A percentile compares a stretch with the other conserved stretches of the same genome.
These are phyloP conservation scores for Phyllostachys edulis DNA, from an alignment of 176 grass and related monocot genomes.

Conservation along the genomic window DNA sequence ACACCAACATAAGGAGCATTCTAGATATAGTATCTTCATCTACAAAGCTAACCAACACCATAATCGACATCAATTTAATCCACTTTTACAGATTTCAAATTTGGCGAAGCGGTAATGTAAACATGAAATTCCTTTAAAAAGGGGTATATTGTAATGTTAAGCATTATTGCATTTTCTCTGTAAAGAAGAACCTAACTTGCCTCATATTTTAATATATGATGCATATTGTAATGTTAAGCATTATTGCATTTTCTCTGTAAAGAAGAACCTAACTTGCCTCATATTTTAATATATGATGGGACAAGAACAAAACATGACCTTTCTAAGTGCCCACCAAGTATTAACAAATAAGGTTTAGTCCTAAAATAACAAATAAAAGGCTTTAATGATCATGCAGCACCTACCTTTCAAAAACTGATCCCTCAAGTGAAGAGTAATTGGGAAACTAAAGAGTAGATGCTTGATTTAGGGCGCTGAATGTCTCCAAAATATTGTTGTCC, in stretches of 20 bases:
- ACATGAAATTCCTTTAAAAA: constrained; percentile 2
- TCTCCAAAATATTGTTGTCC: constrained; percentile 74
- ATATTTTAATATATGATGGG: background rate
- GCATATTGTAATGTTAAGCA: background rate
- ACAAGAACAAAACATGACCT: background rate
- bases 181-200: constrained; percentile 14
- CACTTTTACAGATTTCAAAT: background rate
- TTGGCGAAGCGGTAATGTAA: background rate
- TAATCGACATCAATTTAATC: background rate
- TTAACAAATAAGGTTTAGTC: background rate
- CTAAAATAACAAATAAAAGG: background rate
- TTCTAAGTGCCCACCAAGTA: background rate
- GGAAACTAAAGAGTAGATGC: constrained; percentile 90
- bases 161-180: background rate
- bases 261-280: background rate
- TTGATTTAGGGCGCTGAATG: constrained; percentile 61
- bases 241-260: background rate
- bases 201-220: background rate
- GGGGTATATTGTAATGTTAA: background rate
- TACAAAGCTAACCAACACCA: background rate
- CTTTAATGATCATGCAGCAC: background rate
- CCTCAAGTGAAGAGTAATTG: constrained; percentile 50
- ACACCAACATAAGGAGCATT: too few relatives aligned
- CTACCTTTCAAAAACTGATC: constrained; percentile 80
- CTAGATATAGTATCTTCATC: background rate